Evolutionary conservation across 2,329 filamentous ascomycete species (phyloP), one percentile per base, ranked within the genome.

Genomic region (Neonectria punicea): DNA sequence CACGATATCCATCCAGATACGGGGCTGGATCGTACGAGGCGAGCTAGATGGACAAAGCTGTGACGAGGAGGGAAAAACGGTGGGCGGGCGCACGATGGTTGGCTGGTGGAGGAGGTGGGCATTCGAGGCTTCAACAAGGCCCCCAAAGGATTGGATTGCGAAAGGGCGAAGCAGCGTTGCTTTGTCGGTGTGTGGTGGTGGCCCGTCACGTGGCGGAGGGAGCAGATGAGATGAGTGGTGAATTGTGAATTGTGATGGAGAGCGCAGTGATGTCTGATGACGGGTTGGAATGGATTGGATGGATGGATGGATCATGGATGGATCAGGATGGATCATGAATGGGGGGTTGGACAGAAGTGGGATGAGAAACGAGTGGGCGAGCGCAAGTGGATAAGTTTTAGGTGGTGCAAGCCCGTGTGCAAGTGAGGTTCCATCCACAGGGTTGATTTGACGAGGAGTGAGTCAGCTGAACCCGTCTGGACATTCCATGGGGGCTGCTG

Each of bases 161-260:
- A 61, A 39, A 8, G 36, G 36, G 64, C 64, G 66, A 69, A 8
- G 63, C 49, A 59, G 57, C 60, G 67, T 59, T 68, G 68, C 60
- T 70, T 59, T 68, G 68, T 73, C 71, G 71, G 71, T 74, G 71
- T 74, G 71, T 74, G 71, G 69, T 74, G 71, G 70, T 70, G 30
- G 51, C 18, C 32, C 56, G 71, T 73, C 71, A 73, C 71, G 71
- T 73, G 71, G 71, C 67, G 65, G 60, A 63, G 57, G 54, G 50
- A 46, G 20, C 20, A 20, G 20, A 20, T 20, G 20, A 30, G 43
- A 61, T 49, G 50, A 54, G 51, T 61, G 58, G 58, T 61, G 58
- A 61, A 28, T 18, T 9, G 16, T 6, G 39, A 43, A 25, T 25
- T 25, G 25, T 36, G 43, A 16, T 25, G 25, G 25, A 25, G 25